Conservation (phyloP, 2,329 filamentous ascomycete species). For the Botryosphaeria dothidea region DNA sequence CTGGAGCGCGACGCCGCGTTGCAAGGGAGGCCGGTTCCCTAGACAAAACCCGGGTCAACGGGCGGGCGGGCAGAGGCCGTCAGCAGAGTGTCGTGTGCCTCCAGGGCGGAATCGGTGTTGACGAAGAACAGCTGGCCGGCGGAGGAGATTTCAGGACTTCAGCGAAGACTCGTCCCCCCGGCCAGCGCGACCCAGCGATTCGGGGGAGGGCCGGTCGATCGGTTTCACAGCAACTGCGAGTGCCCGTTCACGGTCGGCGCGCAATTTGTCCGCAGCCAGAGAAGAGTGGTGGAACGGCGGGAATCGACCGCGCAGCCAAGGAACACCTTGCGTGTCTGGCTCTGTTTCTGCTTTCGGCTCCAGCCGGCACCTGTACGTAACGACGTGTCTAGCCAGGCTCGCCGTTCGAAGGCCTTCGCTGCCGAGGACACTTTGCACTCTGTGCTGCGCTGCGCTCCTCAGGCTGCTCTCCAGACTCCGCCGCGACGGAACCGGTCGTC, state of each 20-base stretch:
- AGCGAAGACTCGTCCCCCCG: neutral
- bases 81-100: slow-evolving; percentile 1
- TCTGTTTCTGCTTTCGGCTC: slow-evolving; percentile 15
- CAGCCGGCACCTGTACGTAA: slow-evolving; percentile 14
- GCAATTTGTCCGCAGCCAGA: slow-evolving; percentile 10
- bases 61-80: neutral
- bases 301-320: slow-evolving; percentile 8
- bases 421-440: neutral
- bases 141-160: slow-evolving; percentile 11
- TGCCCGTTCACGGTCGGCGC: neutral
- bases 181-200: slow-evolving; percentile 1
- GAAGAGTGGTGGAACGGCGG: slow-evolving; percentile 15
- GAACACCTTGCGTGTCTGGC: slow-evolving; percentile 14
- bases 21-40: slow-evolving; percentile 5
- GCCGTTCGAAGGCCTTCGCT: slow-evolving; percentile 2
- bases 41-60: slow-evolving; percentile 14
- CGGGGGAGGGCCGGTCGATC: slow-evolving; percentile 13
- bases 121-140: neutral
- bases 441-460: neutral
- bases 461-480: neutral
- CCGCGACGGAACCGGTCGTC: neutral
- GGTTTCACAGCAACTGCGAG: slow-evolving; percentile 16
- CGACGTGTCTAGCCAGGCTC: slow-evolving; percentile 3
- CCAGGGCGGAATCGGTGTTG: neutral
- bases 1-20: slow-evolving; percentile 4